Evolutionary conservation across 1,139 yeast genomes (phyloP).

Genomic region (Hemisphaericaspora xylofermentans): DNA sequence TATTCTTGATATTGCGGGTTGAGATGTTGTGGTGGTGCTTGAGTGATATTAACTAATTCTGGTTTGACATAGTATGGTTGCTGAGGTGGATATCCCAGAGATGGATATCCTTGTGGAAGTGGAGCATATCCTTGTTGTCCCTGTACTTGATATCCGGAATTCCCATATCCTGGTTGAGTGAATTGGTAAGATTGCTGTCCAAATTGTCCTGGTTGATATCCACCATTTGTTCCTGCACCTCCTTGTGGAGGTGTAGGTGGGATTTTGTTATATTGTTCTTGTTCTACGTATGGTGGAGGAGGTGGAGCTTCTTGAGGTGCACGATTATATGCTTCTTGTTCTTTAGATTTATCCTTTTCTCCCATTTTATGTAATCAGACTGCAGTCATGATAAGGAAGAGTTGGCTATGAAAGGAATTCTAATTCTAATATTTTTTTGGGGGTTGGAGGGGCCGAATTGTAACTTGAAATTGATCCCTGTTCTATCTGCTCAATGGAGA

Average conservation of each 20-base stretch:
- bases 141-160: neutral
- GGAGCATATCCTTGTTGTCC: constrained; percentile 5
- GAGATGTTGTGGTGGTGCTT: constrained; percentile 36
- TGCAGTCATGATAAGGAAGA: neutral
- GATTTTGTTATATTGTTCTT: constrained; percentile 9
- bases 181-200: neutral
- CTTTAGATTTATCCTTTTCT: constrained; percentile 11
- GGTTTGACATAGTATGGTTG: constrained; percentile 26
- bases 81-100: constrained; percentile 5
- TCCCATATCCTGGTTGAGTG: constrained; percentile 1
- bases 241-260: constrained; percentile 7
- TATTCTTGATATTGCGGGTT: constrained; percentile 40
- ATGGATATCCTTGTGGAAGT: constrained; percentile 6
- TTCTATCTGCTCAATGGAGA: no score
- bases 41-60: constrained; percentile 36
- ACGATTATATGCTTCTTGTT: constrained; percentile 6
- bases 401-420: neutral
- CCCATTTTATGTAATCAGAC: no score
- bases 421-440: no score
- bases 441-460: no score
- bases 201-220: constrained; percentile 6
- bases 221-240: constrained; percentile 1
- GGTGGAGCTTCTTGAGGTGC: constrained; percentile 14
- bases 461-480: no score
- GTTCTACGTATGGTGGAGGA: constrained; percentile 15